Conservation (phyloP, 352 stramenopile genomes). For the Globisporangium heterothallicum region DNA sequence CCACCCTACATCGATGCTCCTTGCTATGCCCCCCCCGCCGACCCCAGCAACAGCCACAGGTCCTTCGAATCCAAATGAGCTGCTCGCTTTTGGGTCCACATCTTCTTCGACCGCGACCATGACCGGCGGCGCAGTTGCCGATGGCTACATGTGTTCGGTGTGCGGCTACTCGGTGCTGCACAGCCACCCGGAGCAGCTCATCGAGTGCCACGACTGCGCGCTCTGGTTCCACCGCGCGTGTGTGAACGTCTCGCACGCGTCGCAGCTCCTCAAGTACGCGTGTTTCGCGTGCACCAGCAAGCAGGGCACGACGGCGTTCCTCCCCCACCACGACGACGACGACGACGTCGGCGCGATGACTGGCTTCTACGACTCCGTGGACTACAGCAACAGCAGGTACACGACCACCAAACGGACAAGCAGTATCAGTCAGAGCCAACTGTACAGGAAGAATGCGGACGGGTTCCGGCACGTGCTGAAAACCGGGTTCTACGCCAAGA, state of each 20-base stretch:
- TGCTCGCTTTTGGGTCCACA: background rate
- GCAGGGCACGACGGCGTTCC: slow-evolving; percentile 23
- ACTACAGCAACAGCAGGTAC: background rate
- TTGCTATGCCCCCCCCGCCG: background rate
- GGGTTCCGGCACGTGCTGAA: slow-evolving; percentile 35
- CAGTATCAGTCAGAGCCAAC: background rate
- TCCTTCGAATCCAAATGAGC: too few species aligned
- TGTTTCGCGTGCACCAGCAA: slow-evolving; percentile 34
- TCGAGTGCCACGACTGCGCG: slow-evolving; percentile 49
- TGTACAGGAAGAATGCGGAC: slow-evolving; percentile 37
- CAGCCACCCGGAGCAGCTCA: slow-evolving; percentile 25
- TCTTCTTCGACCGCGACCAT: too few species aligned
- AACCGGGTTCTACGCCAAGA: slow-evolving; percentile 29
- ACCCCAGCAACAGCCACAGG: background rate
- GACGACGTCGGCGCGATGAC: background rate
- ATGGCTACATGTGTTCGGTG: slow-evolving; percentile 13
- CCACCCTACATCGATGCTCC: background rate
- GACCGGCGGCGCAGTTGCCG: background rate
- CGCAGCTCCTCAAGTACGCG: slow-evolving; percentile 43
- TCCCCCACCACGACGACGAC: background rate
- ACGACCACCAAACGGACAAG: background rate
- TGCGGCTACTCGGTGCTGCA: slow-evolving; percentile 15
- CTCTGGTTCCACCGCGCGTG: slow-evolving; percentile 53
- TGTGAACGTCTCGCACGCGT: slow-evolving; percentile 37
- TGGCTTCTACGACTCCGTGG: background rate